Evolutionary conservation across 2,329 filamentous ascomycete genomes (phyloP), one percentile per base, ranked within the genome.

Genomic region (Cladosporium sphaerospermum): DNA sequence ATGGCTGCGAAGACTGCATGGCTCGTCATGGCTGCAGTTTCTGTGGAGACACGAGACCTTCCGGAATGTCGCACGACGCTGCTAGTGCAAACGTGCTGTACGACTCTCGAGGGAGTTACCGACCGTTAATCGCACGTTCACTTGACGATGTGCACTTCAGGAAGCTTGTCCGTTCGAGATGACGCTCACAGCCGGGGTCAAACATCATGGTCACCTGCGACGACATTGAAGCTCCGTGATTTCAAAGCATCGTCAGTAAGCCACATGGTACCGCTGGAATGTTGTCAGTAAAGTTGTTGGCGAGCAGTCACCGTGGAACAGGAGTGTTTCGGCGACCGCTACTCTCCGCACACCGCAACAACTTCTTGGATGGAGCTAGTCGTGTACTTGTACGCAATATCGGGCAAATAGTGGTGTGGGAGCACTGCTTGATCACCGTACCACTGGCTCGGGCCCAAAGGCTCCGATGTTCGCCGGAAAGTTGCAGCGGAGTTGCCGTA

Each of bases 1-100:
- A 37, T 28, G 31, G 43, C 36, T 46, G 50, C 36, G 50, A 37
- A 31, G 31, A 28, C 36, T 46, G 50, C 44, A 43, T 53, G 50
- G 50, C 50, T 46, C 50, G 50, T 45, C 54, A 57, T 60, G 56
- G 57, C 52, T 53, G 52, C 50, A 54, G 58, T 63, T 52, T 59
- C 52, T 61, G 55, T 58, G 61, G 62, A 57, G 54, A 64, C 59
- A 60, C 59, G 50, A 55, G 44, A 49, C 51, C 37, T 54, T 54
- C 52, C 52, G 54, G 50, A 58, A 59, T 61, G 61, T 64, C 55
- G 59, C 61, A 58, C 61, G 7, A 36, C 40, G 10, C 48, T 14
- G 19, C 33, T 51, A 55, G 54, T 62, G 57, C 54, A 54, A 60
- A 56, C 57, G 58, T 61, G 61, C 52, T 59, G 62, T 63, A 58